These are phyloP conservation scores for Royoungia palumana DNA, from an alignment of 768 basidiomycete genomes.

Conservation along the genomic window DNA sequence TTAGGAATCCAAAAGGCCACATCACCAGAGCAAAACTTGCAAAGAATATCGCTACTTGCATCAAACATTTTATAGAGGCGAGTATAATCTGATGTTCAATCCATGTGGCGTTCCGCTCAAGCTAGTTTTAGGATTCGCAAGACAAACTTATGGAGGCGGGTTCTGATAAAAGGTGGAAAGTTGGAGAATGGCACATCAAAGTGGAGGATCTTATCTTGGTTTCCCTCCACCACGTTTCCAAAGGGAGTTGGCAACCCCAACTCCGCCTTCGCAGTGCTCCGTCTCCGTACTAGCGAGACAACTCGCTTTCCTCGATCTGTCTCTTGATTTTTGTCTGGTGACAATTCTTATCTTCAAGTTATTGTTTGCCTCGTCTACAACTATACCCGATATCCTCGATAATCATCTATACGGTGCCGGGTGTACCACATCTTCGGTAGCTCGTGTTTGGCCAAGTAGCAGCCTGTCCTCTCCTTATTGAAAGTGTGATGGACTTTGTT, in stretches of 20 bases:
- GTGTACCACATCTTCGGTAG: no score
- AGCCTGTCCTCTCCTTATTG: background rate
- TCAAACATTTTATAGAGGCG: slow-evolving; percentile 65
- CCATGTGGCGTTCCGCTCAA: background rate
- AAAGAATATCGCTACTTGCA: slow-evolving; percentile 76
- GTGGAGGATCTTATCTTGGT: slow-evolving; percentile 70
- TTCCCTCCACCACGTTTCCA: slow-evolving; percentile 78
- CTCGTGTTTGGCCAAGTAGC: background rate
- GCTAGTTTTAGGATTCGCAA: slow-evolving; percentile 43
- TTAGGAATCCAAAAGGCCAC: slow-evolving; percentile 71
- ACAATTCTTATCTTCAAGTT: no score
- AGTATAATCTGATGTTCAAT: slow-evolving; percentile 8
- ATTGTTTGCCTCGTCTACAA: no score
- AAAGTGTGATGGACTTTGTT: background rate
- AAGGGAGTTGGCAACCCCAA: slow-evolving; percentile 82
- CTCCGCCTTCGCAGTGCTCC: slow-evolving; percentile 43
- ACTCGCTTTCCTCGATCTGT: background rate
- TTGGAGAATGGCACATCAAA: slow-evolving; percentile 55
- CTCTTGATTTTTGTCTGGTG: background rate
- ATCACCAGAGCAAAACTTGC: slow-evolving; percentile 76
- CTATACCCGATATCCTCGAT: no score
- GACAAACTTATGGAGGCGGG: slow-evolving; percentile 59
- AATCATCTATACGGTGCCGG: no score
- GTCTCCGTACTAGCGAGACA: slow-evolving; percentile 1
- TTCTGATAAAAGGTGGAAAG: slow-evolving; percentile 56